Percentiles rank a stretch among this genome's conserved stretches.
Conservation (phyloP, 805 yeast genomes). For the Monosporozyma unispora region DNA sequence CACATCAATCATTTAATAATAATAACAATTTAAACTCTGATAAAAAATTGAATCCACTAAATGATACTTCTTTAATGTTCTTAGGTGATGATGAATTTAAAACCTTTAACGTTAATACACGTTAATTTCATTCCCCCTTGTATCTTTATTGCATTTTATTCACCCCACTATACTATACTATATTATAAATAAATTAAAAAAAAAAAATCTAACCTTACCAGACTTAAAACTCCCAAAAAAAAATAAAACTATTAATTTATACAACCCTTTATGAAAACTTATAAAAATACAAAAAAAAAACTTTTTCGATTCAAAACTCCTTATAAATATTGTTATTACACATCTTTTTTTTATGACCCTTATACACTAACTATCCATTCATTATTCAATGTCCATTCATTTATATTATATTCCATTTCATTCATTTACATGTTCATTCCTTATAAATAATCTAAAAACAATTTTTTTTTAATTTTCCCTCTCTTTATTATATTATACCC, state of each 20-base stretch:
- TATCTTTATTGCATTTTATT: conserved; percentile 2
- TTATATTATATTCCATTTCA: conserved; percentile 3
- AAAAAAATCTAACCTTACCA: no score
- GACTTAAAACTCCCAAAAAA: not conserved
- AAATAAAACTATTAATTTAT: not conserved
- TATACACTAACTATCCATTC: not conserved
- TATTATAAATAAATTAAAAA: no score
- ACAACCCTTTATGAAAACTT: not conserved
- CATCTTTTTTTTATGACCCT: not conserved
- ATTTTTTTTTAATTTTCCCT: not conserved
- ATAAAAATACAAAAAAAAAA: not conserved
- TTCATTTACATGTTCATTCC: conserved; percentile 3
- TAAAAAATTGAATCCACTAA: not conserved
- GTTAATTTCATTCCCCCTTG: not conserved
- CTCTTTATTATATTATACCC: conserved; percentile 3
- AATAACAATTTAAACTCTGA: not conserved
- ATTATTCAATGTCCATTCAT: conserved; percentile 3
- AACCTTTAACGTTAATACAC: conserved; percentile 2
- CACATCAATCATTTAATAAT: conserved; percentile 3
- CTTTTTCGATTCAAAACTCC: not conserved
- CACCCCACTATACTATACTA: not conserved
- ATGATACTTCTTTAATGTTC: conserved; percentile 2
- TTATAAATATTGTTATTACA: not conserved
- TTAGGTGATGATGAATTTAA: conserved; percentile 3
- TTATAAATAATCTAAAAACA: not conserved